Base-by-base conservation (phyloP, 345 rosid species). In the Aquilaria yunnanensis region DNA sequence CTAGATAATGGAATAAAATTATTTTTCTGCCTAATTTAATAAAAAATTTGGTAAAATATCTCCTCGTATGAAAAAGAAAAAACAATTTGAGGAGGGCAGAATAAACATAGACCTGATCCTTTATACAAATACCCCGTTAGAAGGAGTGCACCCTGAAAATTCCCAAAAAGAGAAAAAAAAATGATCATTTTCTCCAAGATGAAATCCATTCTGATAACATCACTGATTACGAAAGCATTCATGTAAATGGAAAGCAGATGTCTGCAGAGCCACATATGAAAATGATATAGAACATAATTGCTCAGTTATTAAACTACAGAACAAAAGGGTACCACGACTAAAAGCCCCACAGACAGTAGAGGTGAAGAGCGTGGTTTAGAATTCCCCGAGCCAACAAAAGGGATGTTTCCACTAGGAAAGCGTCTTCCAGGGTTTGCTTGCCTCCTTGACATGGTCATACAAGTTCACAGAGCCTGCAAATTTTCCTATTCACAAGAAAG, bases 61-160 rank as follows among this genome's bases (percentile, higher is more conserved):
- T 54, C 14, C 16, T 48, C 47, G 45, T 43, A 8, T 55, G 4
- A 32, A 32, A 14, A 14, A 31, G 13, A 54, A 50, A 37, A 9
- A 43, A 23, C 53, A 61, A 56, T 47, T 63, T 30, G 13, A 47
- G 58, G 58, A 64, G 55, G 52, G 63, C 10, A 52, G 51, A 70
- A 52, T 56, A 16, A 62, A 50, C 57, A 70, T 83, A 66, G 57
- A 86, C 89, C 93, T 82, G 93, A 75, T 31, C 81, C 81, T 53
- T 73, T 77, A 60, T 69, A 76, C 43, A 79, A 66, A 72, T 86
- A 86, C 57, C 78, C 66, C 13, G 82, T 60, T 33, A 84, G 72
- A 65, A 86, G 81, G 54, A 86, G 60, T 58, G 89, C 83, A 60
- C 93, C 89, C 93, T 86, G 89, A 61, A 76, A 80, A 14, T 53